Percentiles rank a stretch among this genome's conserved stretches.
These are phyloP conservation scores for Agroathelia rolfsii DNA, from an alignment of 1,284 basidiomycete genomes.

Conservation along the genomic window DNA sequence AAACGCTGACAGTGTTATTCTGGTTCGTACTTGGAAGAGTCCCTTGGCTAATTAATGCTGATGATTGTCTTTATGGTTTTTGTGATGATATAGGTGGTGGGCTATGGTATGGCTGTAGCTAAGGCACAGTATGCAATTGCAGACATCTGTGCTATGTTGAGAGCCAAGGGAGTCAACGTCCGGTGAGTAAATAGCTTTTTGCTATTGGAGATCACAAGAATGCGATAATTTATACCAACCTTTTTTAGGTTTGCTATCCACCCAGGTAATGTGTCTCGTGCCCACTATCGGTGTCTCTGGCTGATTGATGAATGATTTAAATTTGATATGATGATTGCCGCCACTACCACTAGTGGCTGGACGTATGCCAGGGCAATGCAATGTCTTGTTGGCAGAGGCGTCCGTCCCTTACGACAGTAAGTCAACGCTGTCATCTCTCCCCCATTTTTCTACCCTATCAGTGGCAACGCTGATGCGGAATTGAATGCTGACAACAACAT, in stretches of 20 bases:
- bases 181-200: constrained; percentile 20
- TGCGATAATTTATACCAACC: not conserved
- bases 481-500: too few species aligned
- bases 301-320: too few species aligned
- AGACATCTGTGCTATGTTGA: constrained; percentile 65
- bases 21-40: constrained; percentile 36
- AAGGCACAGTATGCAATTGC: constrained; percentile 83
- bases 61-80: constrained; percentile 5
- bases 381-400: constrained; percentile 78
- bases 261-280: too few species aligned
- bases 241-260: constrained; percentile 44
- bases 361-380: constrained; percentile 81
- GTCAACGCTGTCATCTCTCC: constrained; percentile 16
- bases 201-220: too few species aligned
- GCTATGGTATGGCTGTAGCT: constrained; percentile 84
- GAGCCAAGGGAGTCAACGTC: constrained; percentile 65
- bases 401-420: constrained; percentile 82
- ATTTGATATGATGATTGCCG: too few species aligned
- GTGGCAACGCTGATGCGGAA: too few species aligned
- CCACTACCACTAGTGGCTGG: too few species aligned
- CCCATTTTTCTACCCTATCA: constrained; percentile 11
- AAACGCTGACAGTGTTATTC: constrained; percentile 76
- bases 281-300: too few species aligned
- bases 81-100: constrained; percentile 48
- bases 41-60: not conserved